Percentiles rank a stretch among this genome's conserved stretches.
Conservation (phyloP, 2,329 filamentous ascomycete genomes). For the Ascochyta lentis region DNA sequence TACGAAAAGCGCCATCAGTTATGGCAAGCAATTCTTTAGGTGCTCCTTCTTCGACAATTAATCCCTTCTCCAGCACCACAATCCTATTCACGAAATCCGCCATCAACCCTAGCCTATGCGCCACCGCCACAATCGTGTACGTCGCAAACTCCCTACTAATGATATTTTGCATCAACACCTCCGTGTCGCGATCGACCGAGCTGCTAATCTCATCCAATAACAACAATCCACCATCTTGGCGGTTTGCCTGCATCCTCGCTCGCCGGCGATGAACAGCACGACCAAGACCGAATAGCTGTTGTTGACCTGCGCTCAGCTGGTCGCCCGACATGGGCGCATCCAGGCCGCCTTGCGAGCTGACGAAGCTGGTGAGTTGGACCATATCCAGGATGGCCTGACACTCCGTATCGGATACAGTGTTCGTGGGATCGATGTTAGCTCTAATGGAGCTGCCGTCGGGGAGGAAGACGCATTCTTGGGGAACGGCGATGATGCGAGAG, state of each 20-base stretch:
- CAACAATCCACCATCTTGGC: conserved; percentile 12
- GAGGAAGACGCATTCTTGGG: conserved; percentile 20
- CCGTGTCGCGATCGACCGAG: conserved; percentile 64
- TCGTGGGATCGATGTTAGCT: conserved; percentile 7
- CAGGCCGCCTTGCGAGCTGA: conserved; percentile 28
- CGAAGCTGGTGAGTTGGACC: conserved; percentile 48
- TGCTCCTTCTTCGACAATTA: not conserved
- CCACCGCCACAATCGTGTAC: conserved; percentile 20
- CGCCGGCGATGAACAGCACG: conserved; percentile 56
- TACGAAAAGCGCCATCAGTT: no score
- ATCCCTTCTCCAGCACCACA: conserved; percentile 44
- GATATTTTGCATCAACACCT: conserved; percentile 61
- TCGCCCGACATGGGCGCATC: conserved; percentile 1
- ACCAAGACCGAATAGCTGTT: conserved; percentile 66
- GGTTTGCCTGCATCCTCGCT: not conserved
- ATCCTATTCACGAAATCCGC: conserved; percentile 23
- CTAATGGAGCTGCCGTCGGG: conserved; percentile 5
- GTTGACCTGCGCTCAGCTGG: conserved; percentile 55
- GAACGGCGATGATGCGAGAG: conserved; percentile 18
- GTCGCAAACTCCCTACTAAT: conserved; percentile 58
- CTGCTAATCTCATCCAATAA: conserved; percentile 21
- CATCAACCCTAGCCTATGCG: conserved; percentile 18
- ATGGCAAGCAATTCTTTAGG: no score
- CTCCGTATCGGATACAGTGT: conserved; percentile 33
- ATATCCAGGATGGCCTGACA: conserved; percentile 25